Evolutionary conservation across 768 basidiomycete genomes (phyloP).

Genomic region (Trametes cinnabarina): DNA sequence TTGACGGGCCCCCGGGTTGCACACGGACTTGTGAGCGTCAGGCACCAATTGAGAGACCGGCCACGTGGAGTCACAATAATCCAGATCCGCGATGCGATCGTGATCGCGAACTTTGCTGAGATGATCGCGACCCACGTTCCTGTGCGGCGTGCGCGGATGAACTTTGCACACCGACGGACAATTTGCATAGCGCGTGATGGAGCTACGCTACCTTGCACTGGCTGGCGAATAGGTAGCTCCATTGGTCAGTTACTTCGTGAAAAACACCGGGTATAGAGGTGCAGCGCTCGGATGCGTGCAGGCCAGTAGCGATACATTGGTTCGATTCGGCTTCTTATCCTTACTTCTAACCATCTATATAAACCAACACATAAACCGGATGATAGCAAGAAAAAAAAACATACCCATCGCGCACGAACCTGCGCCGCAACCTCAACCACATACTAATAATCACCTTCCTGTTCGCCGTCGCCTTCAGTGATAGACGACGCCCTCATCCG

Average conservation of each 20-base stretch:
- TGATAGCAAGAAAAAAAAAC: neutral
- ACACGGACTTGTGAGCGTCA: constrained; percentile 5
- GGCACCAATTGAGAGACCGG: constrained; percentile 5
- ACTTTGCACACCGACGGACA: neutral
- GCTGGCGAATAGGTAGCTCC: too few species aligned
- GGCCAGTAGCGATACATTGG: neutral
- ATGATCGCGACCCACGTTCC: neutral
- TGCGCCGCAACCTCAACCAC: neutral
- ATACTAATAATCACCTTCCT: constrained; percentile 6
- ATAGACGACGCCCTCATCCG: constrained; percentile 18
- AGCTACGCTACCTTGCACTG: too few species aligned
- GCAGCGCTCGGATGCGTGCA: too few species aligned
- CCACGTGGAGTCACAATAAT: constrained; percentile 12
- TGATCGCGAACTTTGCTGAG: constrained; percentile 7
- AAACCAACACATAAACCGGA: neutral
- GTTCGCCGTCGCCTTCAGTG: constrained; percentile 13
- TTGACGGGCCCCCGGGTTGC: neutral
- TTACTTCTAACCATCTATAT: neutral
- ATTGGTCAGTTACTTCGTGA: too few species aligned
- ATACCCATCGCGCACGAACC: neutral
- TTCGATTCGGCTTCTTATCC: neutral
- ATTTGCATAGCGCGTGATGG: neutral
- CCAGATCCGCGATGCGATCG: constrained; percentile 13
- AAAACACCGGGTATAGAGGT: too few species aligned
- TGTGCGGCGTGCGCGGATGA: neutral